A percentile compares a stretch with the other conserved stretches of the same genome.
Conservation (phyloP, 306 rosid species). For the Inga leiocalycina region DNA sequence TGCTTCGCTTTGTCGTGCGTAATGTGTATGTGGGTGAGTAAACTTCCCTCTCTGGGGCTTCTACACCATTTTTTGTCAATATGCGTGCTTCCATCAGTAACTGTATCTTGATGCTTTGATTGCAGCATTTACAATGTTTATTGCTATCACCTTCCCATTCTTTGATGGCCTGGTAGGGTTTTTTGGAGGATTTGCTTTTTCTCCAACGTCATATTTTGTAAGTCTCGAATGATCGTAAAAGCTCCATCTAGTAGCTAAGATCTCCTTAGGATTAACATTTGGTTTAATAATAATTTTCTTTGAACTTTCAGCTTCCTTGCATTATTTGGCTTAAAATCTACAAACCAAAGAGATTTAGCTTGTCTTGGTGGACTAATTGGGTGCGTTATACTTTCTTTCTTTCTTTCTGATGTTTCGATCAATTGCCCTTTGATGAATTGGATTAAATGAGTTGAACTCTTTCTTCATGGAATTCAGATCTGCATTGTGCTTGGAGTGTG, state of each 20-base stretch:
- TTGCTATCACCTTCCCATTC: slow-evolving; percentile 83
- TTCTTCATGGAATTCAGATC: slow-evolving; percentile 46
- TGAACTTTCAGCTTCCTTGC: slow-evolving; percentile 78
- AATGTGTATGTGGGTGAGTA: slow-evolving; percentile 78
- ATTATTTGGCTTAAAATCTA: slow-evolving; percentile 77
- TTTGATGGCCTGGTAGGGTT: slow-evolving; percentile 72
- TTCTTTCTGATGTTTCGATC: not conserved
- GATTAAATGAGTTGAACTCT: not conserved
- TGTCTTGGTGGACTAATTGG: slow-evolving; percentile 88
- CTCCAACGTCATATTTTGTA: slow-evolving; percentile 90
- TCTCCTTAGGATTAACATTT: not conserved
- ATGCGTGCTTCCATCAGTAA: not conserved
- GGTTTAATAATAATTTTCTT: not conserved
- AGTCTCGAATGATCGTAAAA: slow-evolving; percentile 30
- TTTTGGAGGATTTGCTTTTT: slow-evolving; percentile 93
- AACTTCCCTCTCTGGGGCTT: not conserved
- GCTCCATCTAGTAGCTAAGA: not conserved
- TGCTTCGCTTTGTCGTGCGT: slow-evolving; percentile 72
- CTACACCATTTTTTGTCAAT: not conserved
- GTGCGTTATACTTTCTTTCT: slow-evolving; percentile 35
- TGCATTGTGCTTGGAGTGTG: slow-evolving; percentile 70
- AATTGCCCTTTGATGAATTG: not conserved
- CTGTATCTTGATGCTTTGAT: slow-evolving; percentile 3
- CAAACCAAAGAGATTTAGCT: slow-evolving; percentile 74
- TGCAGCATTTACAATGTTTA: slow-evolving; percentile 79